A percentile compares a stretch with the other conserved stretches of the same genome.
These are phyloP conservation scores for Rhodocollybia butyracea DNA, from an alignment of 768 basidiomycete genomes.

Conservation along the genomic window DNA sequence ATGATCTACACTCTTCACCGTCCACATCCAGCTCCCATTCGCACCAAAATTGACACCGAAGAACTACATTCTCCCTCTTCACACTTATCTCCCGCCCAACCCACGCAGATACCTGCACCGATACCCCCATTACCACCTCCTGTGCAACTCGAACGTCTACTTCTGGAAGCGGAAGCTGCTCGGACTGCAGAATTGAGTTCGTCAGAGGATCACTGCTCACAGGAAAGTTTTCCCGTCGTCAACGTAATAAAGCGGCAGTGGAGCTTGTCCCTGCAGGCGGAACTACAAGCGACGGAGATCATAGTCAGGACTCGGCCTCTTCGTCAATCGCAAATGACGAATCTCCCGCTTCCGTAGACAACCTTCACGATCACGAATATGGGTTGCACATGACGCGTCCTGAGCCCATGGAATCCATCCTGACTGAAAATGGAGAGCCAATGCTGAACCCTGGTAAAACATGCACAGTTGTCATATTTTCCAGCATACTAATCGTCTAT, in stretches of 20 bases:
- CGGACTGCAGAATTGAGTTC: background rate
- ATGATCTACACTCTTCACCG: background rate
- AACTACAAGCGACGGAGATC: background rate
- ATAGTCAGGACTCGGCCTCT: background rate
- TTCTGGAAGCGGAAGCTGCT: background rate
- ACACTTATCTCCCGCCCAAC: background rate
- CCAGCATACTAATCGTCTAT: background rate
- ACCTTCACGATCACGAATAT: slow-evolving; percentile 16
- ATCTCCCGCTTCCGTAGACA: background rate
- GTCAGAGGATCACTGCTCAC: background rate
- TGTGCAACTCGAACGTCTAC: background rate
- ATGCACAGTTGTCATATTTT: background rate
- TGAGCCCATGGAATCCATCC: slow-evolving; percentile 49
- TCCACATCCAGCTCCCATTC: background rate
- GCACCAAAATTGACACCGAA: background rate
- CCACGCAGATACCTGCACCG: background rate
- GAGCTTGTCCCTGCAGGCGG: background rate
- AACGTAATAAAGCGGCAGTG: background rate
- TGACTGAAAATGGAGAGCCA: slow-evolving; percentile 62
- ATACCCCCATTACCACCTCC: slow-evolving; percentile 1
- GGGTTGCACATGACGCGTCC: slow-evolving; percentile 32
- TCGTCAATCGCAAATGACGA: background rate
- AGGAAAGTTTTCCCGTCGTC: background rate
- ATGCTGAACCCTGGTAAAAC: slow-evolving; percentile 66
- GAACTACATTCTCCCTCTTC: background rate